phyloP scores from a whole-genome alignment of 768 basidiomycete species.

The Russula earlei region DNA sequence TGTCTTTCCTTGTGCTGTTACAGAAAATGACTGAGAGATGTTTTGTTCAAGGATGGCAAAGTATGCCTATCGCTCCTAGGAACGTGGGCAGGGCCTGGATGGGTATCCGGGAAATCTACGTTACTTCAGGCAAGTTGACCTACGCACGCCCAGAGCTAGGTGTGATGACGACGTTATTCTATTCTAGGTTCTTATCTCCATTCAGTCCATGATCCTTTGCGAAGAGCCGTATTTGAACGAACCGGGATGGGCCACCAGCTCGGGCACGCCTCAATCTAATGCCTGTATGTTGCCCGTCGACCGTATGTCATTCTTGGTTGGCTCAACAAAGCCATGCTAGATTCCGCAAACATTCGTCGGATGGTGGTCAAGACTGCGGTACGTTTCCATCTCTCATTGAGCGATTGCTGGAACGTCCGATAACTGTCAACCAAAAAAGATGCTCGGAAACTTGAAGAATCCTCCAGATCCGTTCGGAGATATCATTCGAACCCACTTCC shows the following conservation, averaged over 20 bases:
- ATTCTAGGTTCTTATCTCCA: slow-evolving; percentile 73
- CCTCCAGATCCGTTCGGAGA: slow-evolving; percentile 82
- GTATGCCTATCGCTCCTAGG: slow-evolving; percentile 88
- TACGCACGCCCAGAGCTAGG: not conserved
- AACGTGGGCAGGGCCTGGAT: slow-evolving; percentile 90
- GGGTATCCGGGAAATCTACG: slow-evolving; percentile 85
- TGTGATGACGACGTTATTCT: slow-evolving; percentile 3
- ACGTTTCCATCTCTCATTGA: slow-evolving; percentile 21
- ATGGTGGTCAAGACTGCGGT: slow-evolving; percentile 90
- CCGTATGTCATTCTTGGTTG: not conserved
- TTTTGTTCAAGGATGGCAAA: slow-evolving; percentile 64
- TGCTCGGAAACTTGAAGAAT: slow-evolving; percentile 74
- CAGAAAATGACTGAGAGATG: not conserved
- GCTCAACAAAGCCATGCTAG: slow-evolving; percentile 30
- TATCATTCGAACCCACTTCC: slow-evolving; percentile 85
- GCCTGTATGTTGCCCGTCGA: slow-evolving; percentile 47
- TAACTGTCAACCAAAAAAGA: slow-evolving; percentile 35
- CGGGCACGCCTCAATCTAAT: slow-evolving; percentile 64
- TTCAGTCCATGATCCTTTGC: slow-evolving; percentile 93
- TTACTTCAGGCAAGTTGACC: slow-evolving; percentile 57
- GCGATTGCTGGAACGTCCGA: not conserved
- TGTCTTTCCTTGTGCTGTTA: slow-evolving; percentile 21
- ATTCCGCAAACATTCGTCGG: slow-evolving; percentile 85
- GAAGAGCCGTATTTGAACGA: slow-evolving; percentile 93
- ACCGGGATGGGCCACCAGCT: slow-evolving; percentile 72